Conservation (phyloP, 306 rosid species). For the Quercus bicolor region DNA sequence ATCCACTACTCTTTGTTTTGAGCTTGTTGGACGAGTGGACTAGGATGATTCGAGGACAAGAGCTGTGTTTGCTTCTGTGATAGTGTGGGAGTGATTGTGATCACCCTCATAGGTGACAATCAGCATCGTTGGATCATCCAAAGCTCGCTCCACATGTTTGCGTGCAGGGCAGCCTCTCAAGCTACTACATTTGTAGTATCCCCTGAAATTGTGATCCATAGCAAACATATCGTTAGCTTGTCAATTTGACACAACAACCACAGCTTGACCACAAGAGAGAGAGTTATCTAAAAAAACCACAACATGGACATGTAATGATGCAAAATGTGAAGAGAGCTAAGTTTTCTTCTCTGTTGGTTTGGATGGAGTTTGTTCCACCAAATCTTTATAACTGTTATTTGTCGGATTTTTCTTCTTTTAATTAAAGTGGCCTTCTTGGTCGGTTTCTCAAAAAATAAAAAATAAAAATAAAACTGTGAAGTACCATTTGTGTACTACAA, state of each 20-base stretch:
- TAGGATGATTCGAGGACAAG: slow-evolving; percentile 55
- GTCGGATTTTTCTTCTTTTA: too few relatives aligned
- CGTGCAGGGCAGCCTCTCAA: slow-evolving; percentile 80
- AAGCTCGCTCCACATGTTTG: slow-evolving; percentile 84
- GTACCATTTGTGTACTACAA: too few relatives aligned
- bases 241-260: too few relatives aligned
- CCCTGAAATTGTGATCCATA: slow-evolving; percentile 35
- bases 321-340: too few relatives aligned
- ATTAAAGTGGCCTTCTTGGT: too few relatives aligned
- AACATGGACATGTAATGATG: background rate
- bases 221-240: too few relatives aligned
- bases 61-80: slow-evolving; percentile 38
- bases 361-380: too few relatives aligned
- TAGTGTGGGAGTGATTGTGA: slow-evolving; percentile 56
- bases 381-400: too few relatives aligned
- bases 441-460: too few relatives aligned
- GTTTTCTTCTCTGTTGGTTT: too few relatives aligned
- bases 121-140: slow-evolving; percentile 74
- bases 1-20: background rate
- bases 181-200: slow-evolving; percentile 83
- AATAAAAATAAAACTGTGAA: too few relatives aligned
- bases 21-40: slow-evolving; percentile 16
- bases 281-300: background rate
- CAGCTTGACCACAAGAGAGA: too few relatives aligned
- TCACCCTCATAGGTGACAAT: slow-evolving; percentile 80